A percentile compares a stretch with the other conserved stretches of the same genome.
Conservation (phyloP, 495 filamentous ascomycete species). For the Xylaria nigripes region DNA sequence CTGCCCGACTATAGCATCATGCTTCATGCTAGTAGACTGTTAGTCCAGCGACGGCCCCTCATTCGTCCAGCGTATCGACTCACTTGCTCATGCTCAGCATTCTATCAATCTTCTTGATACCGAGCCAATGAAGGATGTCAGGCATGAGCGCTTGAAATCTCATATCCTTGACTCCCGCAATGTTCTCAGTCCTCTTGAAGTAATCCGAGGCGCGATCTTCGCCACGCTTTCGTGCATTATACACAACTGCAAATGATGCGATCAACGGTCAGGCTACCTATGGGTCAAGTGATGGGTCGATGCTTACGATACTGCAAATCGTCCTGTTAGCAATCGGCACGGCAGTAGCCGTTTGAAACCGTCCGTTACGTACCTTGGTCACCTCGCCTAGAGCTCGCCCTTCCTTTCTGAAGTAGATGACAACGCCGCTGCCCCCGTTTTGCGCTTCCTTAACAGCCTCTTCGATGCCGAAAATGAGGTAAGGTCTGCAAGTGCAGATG, state of each 20-base stretch:
- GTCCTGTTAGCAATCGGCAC: conserved; percentile 9
- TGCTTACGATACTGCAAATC: conserved; percentile 39
- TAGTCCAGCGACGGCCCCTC: conserved; percentile 11
- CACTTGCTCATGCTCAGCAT: conserved; percentile 99
- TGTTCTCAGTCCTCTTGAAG: conserved; percentile 93
- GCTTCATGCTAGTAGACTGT: conserved; percentile 68
- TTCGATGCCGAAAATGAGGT: conserved; percentile 92
- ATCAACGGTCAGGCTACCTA: conserved; percentile 20
- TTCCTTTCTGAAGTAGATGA: conserved; percentile 99
- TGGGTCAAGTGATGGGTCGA: not conserved
- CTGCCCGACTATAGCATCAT: conserved; percentile 94
- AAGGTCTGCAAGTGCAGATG: conserved; percentile 96
- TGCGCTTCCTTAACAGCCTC: conserved; percentile 97
- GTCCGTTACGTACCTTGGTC: conserved; percentile 57
- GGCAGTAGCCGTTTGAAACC: not conserved
- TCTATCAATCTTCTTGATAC: conserved; percentile 95
- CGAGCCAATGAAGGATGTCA: conserved; percentile 95
- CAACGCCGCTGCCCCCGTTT: conserved; percentile 87
- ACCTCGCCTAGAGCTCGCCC: conserved; percentile 94
- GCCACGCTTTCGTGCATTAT: conserved; percentile 86
- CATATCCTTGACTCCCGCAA: conserved; percentile 97
- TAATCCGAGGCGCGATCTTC: conserved; percentile 91
- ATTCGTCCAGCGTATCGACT: conserved; percentile 26
- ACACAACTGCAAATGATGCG: conserved; percentile 54
- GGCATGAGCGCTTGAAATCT: conserved; percentile 99